These are phyloP conservation scores for Boechera divaricarpa DNA, from an alignment of 345 rosid genomes.

Conservation along the genomic window DNA sequence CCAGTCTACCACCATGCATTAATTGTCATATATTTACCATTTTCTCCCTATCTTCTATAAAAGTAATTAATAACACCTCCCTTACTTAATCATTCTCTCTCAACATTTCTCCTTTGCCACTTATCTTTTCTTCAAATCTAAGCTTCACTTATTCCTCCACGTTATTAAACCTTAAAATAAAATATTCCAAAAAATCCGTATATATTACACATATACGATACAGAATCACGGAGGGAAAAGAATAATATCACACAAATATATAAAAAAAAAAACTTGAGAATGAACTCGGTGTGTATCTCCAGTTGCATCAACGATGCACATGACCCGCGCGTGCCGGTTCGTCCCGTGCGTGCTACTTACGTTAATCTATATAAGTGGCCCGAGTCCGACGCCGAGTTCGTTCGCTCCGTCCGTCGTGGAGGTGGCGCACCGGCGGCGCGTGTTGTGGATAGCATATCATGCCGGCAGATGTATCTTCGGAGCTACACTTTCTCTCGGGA, in stretches of 20 bases:
- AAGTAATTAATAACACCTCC: slow-evolving; percentile 17
- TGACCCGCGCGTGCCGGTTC: slow-evolving; percentile 65
- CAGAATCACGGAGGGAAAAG: not conserved
- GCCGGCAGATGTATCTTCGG: slow-evolving; percentile 82
- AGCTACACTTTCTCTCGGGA: slow-evolving; percentile 81
- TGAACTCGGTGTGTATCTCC: slow-evolving; percentile 81
- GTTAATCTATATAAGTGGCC: slow-evolving; percentile 83
- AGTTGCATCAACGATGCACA: slow-evolving; percentile 74
- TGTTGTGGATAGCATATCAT: slow-evolving; percentile 82
- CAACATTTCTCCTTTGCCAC: slow-evolving; percentile 24
- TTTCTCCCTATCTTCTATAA: not conserved
- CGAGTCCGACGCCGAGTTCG: slow-evolving; percentile 73
- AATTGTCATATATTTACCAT: slow-evolving; percentile 10
- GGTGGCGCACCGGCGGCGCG: slow-evolving; percentile 39
- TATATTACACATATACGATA: slow-evolving; percentile 33
- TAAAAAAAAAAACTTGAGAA: not conserved
- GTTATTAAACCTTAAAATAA: slow-evolving; percentile 14
- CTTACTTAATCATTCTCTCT: slow-evolving; percentile 31
- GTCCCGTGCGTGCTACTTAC: slow-evolving; percentile 70
- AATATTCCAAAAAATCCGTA: not conserved
- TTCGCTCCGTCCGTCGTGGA: slow-evolving; percentile 51
- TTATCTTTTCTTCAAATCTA: slow-evolving; percentile 68
- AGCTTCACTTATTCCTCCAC: slow-evolving; percentile 50
- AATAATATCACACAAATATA: not conserved
- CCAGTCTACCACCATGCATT: not conserved